Conservation (phyloP, 2,329 filamentous ascomycete species). For the Diaporthe velutina region DNA sequence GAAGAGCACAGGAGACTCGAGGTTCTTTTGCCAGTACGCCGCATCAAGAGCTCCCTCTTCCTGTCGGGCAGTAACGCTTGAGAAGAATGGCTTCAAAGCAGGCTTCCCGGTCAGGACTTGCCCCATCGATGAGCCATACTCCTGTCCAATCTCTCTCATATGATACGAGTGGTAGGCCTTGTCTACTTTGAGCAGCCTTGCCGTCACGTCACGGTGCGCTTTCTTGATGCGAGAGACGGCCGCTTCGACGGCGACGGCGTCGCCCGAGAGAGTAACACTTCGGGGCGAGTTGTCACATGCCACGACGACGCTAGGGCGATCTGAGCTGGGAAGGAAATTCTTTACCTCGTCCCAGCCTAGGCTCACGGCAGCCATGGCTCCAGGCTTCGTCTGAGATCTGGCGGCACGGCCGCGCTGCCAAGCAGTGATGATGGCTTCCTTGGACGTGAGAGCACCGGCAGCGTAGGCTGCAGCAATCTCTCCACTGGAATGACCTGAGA, state of each 20-base stretch:
- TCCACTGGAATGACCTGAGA: conserved; percentile 31
- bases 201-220: neutral
- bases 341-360: conserved; percentile 26
- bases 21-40: neutral
- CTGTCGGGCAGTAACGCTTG: neutral
- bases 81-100: neutral
- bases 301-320: conserved; percentile 6
- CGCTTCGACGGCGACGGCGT: conserved; percentile 43
- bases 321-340: neutral
- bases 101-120: neutral
- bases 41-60: neutral
- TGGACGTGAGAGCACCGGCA: conserved; percentile 38
- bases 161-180: neutral
- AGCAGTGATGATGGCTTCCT: conserved; percentile 41
- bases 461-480: conserved; percentile 41
- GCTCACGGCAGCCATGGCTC: conserved; percentile 36
- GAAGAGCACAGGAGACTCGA: conserved; percentile 39
- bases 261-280: conserved; percentile 52
- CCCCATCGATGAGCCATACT: neutral
- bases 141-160: neutral
- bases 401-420: conserved; percentile 40
- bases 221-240: conserved; percentile 32
- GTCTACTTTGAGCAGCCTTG: neutral
- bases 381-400: neutral
- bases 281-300: conserved; percentile 42